These are phyloP conservation scores for Annulohypoxylon maeteangense DNA, from an alignment of 495 filamentous ascomycete genomes.

Conservation along the genomic window DNA sequence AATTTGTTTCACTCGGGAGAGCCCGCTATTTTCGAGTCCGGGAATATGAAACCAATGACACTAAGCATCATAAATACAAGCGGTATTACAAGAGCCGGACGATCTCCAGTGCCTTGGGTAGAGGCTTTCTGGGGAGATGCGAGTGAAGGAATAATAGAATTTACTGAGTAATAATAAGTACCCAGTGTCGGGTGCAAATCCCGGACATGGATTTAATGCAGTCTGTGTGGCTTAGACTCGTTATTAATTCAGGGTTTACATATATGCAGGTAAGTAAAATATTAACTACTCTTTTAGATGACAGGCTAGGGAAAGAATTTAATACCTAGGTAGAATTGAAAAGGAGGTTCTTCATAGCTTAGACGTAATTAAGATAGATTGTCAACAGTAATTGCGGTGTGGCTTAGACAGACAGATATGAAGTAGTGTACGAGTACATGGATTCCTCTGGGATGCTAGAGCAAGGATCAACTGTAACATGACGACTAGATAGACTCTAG, in stretches of 20 bases:
- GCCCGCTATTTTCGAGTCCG: slow-evolving; percentile 29
- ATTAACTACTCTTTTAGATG: slow-evolving; percentile 4
- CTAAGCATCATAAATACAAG: slow-evolving; percentile 11
- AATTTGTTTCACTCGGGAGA: slow-evolving; percentile 33
- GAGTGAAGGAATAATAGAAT: slow-evolving; percentile 29
- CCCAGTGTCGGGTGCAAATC: slow-evolving; percentile 15
- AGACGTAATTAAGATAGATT: background rate
- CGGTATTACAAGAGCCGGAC: slow-evolving; percentile 13
- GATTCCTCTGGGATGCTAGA: background rate
- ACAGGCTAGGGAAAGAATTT: background rate
- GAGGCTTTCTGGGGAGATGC: slow-evolving; percentile 26
- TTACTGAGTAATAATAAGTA: slow-evolving; percentile 28
- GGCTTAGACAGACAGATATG: background rate
- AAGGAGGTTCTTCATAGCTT: background rate
- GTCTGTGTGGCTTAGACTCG: slow-evolving; percentile 28
- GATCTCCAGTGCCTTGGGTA: slow-evolving; percentile 40
- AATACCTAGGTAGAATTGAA: too few species aligned
- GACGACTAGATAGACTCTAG: slow-evolving; percentile 1
- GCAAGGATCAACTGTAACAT: background rate
- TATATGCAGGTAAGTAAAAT: background rate
- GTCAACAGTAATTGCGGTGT: background rate
- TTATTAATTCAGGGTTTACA: slow-evolving; percentile 31
- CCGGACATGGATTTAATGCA: slow-evolving; percentile 29
- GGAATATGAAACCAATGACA: slow-evolving; percentile 34
- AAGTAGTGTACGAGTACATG: background rate